A percentile compares a stretch with the other conserved stretches of the same genome.
Conservation (phyloP, 495 filamentous ascomycete genomes). For the Hypomontagnella monticulosa region DNA sequence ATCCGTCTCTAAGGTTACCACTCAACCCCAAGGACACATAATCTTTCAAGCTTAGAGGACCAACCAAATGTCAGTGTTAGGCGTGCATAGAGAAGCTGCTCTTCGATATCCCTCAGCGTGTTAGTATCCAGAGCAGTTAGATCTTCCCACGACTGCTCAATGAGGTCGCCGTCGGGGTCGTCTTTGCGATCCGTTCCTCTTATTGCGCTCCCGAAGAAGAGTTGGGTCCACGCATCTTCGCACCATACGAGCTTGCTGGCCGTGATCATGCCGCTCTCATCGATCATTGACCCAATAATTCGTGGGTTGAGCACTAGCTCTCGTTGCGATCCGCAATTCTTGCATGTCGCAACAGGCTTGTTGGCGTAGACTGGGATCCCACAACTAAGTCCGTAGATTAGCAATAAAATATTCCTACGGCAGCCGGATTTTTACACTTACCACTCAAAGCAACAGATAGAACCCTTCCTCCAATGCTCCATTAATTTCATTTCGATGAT, state of each 20-base stretch:
- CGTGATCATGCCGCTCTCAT: slow-evolving; percentile 64
- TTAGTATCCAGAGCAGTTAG: slow-evolving; percentile 45
- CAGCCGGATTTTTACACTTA: slow-evolving; percentile 37
- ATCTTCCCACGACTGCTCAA: slow-evolving; percentile 49
- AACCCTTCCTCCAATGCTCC: slow-evolving; percentile 54
- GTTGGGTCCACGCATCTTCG: slow-evolving; percentile 60
- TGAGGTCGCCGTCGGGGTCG: slow-evolving; percentile 5
- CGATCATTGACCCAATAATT: slow-evolving; percentile 61
- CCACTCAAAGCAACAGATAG: slow-evolving; percentile 68
- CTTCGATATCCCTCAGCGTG: slow-evolving; percentile 58
- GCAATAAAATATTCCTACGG: slow-evolving; percentile 4
- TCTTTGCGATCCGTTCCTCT: not conserved
- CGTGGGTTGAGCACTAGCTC: slow-evolving; percentile 64
- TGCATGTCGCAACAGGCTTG: slow-evolving; percentile 56
- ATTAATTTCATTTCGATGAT: slow-evolving; percentile 64
- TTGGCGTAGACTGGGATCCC: slow-evolving; percentile 66
- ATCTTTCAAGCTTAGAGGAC: slow-evolving; percentile 54
- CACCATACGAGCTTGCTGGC: slow-evolving; percentile 63
- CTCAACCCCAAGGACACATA: slow-evolving; percentile 59
- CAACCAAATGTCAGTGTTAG: slow-evolving; percentile 66
- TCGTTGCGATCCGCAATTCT: slow-evolving; percentile 59
- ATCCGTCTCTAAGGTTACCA: slow-evolving; percentile 44
- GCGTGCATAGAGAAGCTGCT: slow-evolving; percentile 59
- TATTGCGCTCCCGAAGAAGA: slow-evolving; percentile 55
- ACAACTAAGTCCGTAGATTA: slow-evolving; percentile 54